These are phyloP conservation scores for Podaxis sp. DNA, from an alignment of 768 basidiomycete species.

Conservation along the genomic window DNA sequence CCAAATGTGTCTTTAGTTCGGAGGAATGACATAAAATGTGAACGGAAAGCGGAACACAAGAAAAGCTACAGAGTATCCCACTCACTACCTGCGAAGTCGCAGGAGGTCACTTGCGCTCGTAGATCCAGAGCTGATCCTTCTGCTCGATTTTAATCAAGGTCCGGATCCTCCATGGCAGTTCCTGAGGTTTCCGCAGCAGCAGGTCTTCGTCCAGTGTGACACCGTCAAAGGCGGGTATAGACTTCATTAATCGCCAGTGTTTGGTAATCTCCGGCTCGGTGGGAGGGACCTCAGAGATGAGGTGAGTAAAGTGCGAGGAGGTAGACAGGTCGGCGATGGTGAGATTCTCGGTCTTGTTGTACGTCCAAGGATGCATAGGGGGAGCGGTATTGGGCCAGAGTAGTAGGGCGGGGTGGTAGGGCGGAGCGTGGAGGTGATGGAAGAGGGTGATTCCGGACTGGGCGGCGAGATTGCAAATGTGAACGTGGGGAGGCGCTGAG, in stretches of 20 bases:
- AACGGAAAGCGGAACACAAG: background rate
- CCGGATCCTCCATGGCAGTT: slow-evolving; percentile 1
- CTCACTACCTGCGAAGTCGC: background rate
- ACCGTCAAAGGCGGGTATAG: slow-evolving; percentile 44
- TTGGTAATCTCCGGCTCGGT: slow-evolving; percentile 21
- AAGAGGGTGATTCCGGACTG: slow-evolving; percentile 93
- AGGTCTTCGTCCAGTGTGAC: slow-evolving; percentile 10
- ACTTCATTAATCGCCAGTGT: slow-evolving; percentile 44
- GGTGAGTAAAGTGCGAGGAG: slow-evolving; percentile 51
- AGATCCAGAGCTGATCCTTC: slow-evolving; percentile 20
- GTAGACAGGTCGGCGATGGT: slow-evolving; percentile 38
- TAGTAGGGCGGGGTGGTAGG: slow-evolving; percentile 35
- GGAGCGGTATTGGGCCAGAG: slow-evolving; percentile 13
- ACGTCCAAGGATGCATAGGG: slow-evolving; percentile 49
- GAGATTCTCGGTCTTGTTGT: slow-evolving; percentile 81
- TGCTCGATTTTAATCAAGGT: slow-evolving; percentile 14
- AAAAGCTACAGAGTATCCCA: background rate
- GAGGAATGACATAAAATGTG: background rate
- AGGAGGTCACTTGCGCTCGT: slow-evolving; percentile 16
- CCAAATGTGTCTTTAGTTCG: background rate
- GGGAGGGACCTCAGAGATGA: slow-evolving; percentile 53
- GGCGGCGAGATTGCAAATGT: slow-evolving; percentile 82
- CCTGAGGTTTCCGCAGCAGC: background rate
- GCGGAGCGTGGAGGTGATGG: slow-evolving; percentile 64
- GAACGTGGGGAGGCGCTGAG: slow-evolving; percentile 47